Conservation (phyloP, 164 flowering plant species). For the Vitis riparia region DNA sequence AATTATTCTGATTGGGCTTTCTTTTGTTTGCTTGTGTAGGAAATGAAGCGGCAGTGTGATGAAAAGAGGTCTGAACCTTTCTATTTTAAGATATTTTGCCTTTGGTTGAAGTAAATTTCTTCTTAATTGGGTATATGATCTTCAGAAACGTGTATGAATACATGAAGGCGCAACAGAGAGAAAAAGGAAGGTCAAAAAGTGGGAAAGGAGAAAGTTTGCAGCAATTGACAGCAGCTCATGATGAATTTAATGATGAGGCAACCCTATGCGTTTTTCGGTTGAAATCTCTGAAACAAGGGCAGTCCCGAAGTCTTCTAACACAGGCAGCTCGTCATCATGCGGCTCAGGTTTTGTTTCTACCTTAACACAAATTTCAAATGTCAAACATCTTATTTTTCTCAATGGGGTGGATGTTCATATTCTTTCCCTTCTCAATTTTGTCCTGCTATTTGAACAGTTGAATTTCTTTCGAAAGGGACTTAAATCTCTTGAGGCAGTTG, state of each 20-base stretch:
- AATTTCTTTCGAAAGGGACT: constrained; percentile 77
- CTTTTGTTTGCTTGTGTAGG: constrained; percentile 49
- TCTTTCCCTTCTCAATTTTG: constrained; percentile 17
- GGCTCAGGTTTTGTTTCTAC: constrained; percentile 69
- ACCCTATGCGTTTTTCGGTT: constrained; percentile 81
- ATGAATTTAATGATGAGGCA: constrained; percentile 84
- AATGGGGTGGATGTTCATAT: not conserved
- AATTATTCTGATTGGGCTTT: constrained; percentile 6
- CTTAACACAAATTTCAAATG: constrained; percentile 1
- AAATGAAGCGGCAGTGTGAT: constrained; percentile 94
- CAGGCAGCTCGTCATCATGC: constrained; percentile 98
- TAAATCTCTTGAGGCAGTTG: constrained; percentile 81
- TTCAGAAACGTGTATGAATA: constrained; percentile 68
- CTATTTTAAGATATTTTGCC: not conserved
- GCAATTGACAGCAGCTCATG: constrained; percentile 66
- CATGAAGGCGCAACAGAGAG: constrained; percentile 67
- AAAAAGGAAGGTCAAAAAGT: constrained; percentile 63
- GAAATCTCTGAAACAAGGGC: constrained; percentile 91
- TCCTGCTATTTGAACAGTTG: constrained; percentile 41
- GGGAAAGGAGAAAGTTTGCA: constrained; percentile 60
- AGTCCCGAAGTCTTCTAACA: constrained; percentile 85
- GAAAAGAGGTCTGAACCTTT: constrained; percentile 70
- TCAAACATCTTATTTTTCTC: not conserved
- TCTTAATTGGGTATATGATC: constrained; percentile 19
- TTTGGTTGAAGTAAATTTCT: constrained; percentile 8